These are phyloP conservation scores for Mycena leptocephala DNA, from an alignment of 768 basidiomycete genomes.

Conservation along the genomic window DNA sequence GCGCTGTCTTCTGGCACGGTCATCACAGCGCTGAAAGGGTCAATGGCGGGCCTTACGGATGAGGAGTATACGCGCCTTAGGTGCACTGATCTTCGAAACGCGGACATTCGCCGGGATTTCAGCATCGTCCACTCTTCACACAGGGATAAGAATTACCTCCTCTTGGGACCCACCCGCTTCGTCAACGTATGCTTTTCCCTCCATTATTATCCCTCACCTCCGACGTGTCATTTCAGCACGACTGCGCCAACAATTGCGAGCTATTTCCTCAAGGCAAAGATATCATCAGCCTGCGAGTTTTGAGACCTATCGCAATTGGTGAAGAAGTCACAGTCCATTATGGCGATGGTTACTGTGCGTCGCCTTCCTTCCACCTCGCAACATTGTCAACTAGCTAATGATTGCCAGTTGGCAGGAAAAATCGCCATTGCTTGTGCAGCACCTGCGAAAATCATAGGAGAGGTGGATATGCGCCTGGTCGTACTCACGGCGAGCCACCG, in stretches of 20 bases:
- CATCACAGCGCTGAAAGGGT: constrained; percentile 89
- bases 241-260: constrained; percentile 92
- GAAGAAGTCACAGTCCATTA: constrained; percentile 94
- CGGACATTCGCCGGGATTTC: constrained; percentile 89
- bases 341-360: constrained; percentile 92
- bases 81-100: constrained; percentile 82
- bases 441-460: constrained; percentile 85
- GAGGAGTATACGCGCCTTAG: constrained; percentile 91
- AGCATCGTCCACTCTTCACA: constrained; percentile 94
- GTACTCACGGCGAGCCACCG: constrained; percentile 64
- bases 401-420: constrained; percentile 58
- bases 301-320: constrained; percentile 83
- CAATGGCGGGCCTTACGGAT: constrained; percentile 90
- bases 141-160: constrained; percentile 93
- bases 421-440: constrained; percentile 86
- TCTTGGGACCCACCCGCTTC: constrained; percentile 93
- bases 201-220: constrained; percentile 34
- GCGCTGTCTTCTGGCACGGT: constrained; percentile 78
- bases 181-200: constrained; percentile 82
- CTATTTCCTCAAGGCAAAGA: constrained; percentile 91
- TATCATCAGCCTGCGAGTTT: constrained; percentile 90
- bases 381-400: constrained; percentile 39
- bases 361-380: constrained; percentile 30
- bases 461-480: constrained; percentile 81
- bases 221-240: constrained; percentile 71